Evolutionary conservation across 441 rosid species (phyloP).

Genomic region (Jatropha podagrica): DNA sequence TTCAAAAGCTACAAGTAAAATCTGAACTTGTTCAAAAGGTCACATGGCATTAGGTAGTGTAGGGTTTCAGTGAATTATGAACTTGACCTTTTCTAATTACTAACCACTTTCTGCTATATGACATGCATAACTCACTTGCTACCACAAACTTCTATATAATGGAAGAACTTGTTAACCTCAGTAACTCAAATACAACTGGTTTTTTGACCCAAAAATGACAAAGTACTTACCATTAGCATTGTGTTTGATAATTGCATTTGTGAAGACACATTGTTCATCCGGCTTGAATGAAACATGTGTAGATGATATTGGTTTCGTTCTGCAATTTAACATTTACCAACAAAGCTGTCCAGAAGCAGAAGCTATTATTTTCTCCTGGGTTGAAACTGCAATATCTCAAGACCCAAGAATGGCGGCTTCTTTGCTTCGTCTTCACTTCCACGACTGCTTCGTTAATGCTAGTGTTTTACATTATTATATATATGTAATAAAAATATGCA

Average conservation of each 20-base stretch:
- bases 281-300: constrained; percentile 45
- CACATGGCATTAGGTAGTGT: constrained; percentile 28
- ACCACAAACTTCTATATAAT: constrained; percentile 12
- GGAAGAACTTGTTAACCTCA: background rate
- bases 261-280: constrained; percentile 12
- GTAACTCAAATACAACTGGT: background rate
- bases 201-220: constrained; percentile 15
- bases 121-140: constrained; percentile 7
- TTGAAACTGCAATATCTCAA: constrained; percentile 48
- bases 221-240: constrained; percentile 13
- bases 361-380: constrained; percentile 57
- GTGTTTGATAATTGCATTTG: constrained; percentile 22
- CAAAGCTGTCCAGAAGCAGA: constrained; percentile 70
- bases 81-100: constrained; percentile 32
- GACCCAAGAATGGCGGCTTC: constrained; percentile 93
- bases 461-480: constrained; percentile 18
- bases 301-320: constrained; percentile 43
- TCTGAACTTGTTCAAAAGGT: background rate
- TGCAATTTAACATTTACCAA: constrained; percentile 47
- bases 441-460: constrained; percentile 90
- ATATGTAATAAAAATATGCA: no score
- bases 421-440: constrained; percentile 80
- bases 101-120: constrained; percentile 17
- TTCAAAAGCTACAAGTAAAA: background rate
- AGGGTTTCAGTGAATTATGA: background rate